phyloP scores from a whole-genome alignment of 768 basidiomycete species.

The Leccinellum luteum region DNA sequence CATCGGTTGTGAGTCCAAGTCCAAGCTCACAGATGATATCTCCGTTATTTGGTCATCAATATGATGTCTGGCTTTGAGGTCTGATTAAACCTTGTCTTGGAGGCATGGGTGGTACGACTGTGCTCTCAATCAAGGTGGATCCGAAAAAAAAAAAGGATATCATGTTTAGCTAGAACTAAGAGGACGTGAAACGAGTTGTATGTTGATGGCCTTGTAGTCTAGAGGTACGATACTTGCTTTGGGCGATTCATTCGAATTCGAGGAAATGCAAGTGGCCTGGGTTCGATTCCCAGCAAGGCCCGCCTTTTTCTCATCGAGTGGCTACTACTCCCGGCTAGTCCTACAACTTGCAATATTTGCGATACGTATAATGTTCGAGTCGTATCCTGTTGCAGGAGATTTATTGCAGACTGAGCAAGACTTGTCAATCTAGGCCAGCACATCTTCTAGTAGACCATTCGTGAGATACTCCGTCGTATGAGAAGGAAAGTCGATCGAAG shows the following conservation, averaged over 20 bases:
- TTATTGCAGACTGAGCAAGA: no score
- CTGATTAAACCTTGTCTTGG: not conserved
- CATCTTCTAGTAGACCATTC: not conserved
- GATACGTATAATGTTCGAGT: not conserved
- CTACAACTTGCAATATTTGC: not conserved
- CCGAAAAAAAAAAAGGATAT: no score
- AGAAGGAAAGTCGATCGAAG: not conserved
- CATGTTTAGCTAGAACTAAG: not conserved
- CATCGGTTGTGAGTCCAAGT: not conserved
- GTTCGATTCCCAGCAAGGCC: conserved; percentile 42
- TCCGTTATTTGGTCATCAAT: not conserved
- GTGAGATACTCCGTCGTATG: not conserved
- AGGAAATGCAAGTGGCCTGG: conserved; percentile 36
- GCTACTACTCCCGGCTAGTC: no score
- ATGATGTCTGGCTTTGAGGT: not conserved
- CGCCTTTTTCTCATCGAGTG: not conserved
- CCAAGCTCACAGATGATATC: not conserved
- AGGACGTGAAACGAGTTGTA: not conserved
- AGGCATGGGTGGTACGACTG: no score
- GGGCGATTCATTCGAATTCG: conserved; percentile 7
- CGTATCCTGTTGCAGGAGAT: not conserved
- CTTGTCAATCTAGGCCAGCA: not conserved
- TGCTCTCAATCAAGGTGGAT: no score
- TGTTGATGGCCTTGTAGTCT: conserved; percentile 29
- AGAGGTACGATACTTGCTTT: conserved; percentile 36